phyloP scores from a whole-genome alignment of 202 grass and related monocot species.

The Hordeum pubiflorum region DNA sequence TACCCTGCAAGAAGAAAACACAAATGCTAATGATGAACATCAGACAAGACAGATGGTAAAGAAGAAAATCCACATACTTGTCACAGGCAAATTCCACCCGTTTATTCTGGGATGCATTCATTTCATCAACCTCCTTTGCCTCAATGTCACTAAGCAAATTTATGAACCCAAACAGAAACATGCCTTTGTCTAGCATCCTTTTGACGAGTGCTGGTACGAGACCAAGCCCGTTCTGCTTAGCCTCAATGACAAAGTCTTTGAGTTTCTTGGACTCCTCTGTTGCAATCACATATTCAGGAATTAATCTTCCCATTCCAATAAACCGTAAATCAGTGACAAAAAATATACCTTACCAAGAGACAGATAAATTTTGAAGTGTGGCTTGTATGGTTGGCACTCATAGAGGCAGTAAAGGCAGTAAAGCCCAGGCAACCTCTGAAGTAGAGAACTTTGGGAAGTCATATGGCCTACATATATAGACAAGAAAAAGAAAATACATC shows the following conservation, averaged over 20 bases:
- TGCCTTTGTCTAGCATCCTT: conserved; percentile 64
- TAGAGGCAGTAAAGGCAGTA: conserved; percentile 95
- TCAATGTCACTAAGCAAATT: conserved; percentile 50
- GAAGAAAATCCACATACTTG: conserved; percentile 39
- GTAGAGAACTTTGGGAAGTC: conserved; percentile 43
- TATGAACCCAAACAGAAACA: conserved; percentile 74
- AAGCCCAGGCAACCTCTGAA: conserved; percentile 58
- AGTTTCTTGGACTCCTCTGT: conserved; percentile 70
- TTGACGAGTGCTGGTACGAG: conserved; percentile 54
- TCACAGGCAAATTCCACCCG: conserved; percentile 58
- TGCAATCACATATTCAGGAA: neutral
- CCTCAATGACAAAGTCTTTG: conserved; percentile 44
- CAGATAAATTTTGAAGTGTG: conserved; percentile 77
- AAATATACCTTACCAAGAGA: conserved; percentile 37
- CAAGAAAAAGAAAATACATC: conserved; percentile 20
- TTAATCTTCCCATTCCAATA: neutral
- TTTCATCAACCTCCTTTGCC: conserved; percentile 51
- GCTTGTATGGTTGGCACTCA: conserved; percentile 75
- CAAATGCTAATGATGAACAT: neutral
- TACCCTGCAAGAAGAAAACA: neutral
- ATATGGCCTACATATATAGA: conserved; percentile 59
- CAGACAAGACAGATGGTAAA: neutral
- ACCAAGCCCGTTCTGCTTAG: conserved; percentile 44
- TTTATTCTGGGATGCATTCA: conserved; percentile 48
- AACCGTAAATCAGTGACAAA: neutral